Evolutionary conservation across 768 basidiomycete genomes (phyloP).

Genomic region (Boletus reticuloceps): DNA sequence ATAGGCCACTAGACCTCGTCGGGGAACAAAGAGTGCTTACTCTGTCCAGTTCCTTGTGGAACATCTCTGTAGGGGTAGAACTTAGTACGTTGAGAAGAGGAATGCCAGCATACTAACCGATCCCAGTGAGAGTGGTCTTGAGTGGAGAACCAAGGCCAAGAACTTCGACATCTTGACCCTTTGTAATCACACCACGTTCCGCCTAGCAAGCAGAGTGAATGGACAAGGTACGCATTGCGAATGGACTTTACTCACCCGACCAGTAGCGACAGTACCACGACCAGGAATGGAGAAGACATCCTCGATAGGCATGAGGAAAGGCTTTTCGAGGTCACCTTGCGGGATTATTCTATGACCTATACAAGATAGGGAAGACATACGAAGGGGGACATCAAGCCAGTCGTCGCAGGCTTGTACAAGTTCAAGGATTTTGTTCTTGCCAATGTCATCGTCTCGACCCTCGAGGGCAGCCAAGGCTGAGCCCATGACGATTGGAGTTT

Average conservation of each 20-base stretch:
- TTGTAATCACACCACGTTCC: constrained; percentile 88
- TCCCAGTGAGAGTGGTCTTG: constrained; percentile 95
- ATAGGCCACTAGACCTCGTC: constrained; percentile 1
- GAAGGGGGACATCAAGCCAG: constrained; percentile 93
- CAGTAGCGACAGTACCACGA: constrained; percentile 96
- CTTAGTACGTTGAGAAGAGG: constrained; percentile 2
- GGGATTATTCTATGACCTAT: background rate
- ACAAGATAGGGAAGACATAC: constrained; percentile 42
- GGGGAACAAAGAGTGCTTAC: constrained; percentile 37
- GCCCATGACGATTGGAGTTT: constrained; percentile 97
- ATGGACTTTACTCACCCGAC: constrained; percentile 56
- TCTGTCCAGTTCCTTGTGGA: constrained; percentile 98
- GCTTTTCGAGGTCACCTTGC: constrained; percentile 92
- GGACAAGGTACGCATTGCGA: too few relatives aligned
- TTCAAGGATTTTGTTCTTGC: constrained; percentile 75
- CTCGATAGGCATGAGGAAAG: constrained; percentile 95
- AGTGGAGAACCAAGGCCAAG: constrained; percentile 76
- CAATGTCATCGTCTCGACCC: constrained; percentile 76
- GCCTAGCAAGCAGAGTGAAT: constrained; percentile 46
- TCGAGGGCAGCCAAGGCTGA: constrained; percentile 95
- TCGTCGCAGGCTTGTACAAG: constrained; percentile 84
- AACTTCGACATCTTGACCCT: constrained; percentile 93
- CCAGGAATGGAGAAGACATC: constrained; percentile 98
- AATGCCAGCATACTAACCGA: constrained; percentile 46
- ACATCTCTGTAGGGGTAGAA: constrained; percentile 70